Percentiles rank a stretch among this genome's conserved stretches.
Conservation (phyloP, 2,329 filamentous ascomycete species). For the Teratosphaeria viscida region DNA sequence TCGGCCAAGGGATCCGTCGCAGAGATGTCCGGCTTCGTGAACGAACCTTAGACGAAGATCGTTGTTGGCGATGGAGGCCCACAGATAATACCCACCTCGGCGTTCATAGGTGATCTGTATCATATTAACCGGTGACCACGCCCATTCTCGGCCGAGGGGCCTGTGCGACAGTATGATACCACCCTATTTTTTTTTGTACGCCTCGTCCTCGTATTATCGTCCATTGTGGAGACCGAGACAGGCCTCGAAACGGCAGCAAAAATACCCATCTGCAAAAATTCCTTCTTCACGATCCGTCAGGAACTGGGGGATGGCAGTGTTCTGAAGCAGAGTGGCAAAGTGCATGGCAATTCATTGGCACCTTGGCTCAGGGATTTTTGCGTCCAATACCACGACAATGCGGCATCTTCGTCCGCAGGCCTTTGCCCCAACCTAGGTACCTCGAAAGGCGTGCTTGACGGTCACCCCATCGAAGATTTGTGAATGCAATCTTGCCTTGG, state of each 20-base stretch:
- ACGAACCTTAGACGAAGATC: too few relatives aligned
- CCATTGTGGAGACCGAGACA: neutral
- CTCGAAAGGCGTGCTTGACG: too few relatives aligned
- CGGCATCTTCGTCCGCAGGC: neutral
- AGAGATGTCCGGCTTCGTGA: too few relatives aligned
- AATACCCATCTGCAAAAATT: neutral
- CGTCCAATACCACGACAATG: neutral
- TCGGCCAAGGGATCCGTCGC: neutral
- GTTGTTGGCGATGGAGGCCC: too few relatives aligned
- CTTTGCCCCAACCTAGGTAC: too few relatives aligned
- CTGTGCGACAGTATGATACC: neutral
- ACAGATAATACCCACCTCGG: too few relatives aligned
- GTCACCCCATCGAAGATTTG: too few relatives aligned
- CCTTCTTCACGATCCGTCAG: neutral
- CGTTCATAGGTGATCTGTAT: too few relatives aligned
- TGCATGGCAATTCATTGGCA: neutral
- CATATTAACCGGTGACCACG: neutral
- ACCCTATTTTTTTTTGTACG: neutral
- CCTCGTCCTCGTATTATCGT: neutral
- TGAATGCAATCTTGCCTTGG: too few relatives aligned
- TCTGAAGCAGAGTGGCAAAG: neutral
- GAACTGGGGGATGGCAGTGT: neutral
- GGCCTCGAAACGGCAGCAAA: neutral
- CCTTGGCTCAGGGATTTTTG: neutral
- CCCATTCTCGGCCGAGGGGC: neutral